Evolutionary conservation across 208 protist species (phyloP).

Genomic region (Crithidia fasciculata): DNA sequence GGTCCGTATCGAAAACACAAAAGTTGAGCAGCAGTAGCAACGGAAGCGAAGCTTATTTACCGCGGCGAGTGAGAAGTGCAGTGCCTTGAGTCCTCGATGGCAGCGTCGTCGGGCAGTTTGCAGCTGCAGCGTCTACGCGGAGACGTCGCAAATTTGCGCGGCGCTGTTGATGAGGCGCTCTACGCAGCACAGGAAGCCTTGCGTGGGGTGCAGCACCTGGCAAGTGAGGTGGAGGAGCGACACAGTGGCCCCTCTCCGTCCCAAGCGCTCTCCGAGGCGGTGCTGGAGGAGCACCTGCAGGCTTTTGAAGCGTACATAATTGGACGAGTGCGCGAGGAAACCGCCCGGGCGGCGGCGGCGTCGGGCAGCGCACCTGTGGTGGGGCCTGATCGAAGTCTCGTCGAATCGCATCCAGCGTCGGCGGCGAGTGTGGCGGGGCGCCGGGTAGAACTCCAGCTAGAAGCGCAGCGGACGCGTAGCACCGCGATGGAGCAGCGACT

Average conservation of each 20-base stretch:
- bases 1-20: no score
- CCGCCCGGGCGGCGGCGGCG: slow-evolving; percentile 14
- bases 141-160: not conserved
- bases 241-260: not conserved
- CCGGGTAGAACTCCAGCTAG: slow-evolving; percentile 14
- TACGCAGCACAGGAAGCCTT: slow-evolving; percentile 1
- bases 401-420: not conserved
- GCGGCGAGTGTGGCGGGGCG: not conserved
- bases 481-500: slow-evolving; percentile 33
- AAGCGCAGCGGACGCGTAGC: slow-evolving; percentile 29
- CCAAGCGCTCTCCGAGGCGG: not conserved
- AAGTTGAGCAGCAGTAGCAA: no score
- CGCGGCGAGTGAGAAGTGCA: no score
- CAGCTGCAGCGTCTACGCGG: no score
- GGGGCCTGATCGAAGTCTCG: not conserved
- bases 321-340: slow-evolving; percentile 33
- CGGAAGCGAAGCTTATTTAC: no score
- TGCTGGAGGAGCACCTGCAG: slow-evolving; percentile 26
- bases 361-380: no score
- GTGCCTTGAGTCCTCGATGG: no score
- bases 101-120: no score
- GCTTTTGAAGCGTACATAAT: slow-evolving; percentile 56
- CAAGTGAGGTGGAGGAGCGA: not conserved
- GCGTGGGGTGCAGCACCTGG: not conserved
- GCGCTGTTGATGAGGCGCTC: slow-evolving; percentile 7